phyloP scores from a whole-genome alignment of 2,329 filamentous ascomycete species.

The Penicillium sp. region DNA sequence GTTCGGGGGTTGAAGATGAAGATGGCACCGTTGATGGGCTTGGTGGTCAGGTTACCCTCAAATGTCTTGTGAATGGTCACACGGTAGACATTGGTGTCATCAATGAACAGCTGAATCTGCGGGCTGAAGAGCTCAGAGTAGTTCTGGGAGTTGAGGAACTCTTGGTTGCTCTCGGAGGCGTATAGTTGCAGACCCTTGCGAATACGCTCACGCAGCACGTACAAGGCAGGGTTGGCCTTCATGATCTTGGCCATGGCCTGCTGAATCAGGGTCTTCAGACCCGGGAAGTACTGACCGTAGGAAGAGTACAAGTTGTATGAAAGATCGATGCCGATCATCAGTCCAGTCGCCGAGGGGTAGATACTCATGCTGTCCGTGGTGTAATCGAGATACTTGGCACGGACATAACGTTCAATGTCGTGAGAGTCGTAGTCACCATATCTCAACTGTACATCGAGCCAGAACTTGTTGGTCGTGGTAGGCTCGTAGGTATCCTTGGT shows the following conservation, averaged over 20 bases:
- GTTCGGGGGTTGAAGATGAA: slow-evolving; percentile 99
- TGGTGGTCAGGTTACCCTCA: slow-evolving; percentile 96
- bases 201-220: slow-evolving; percentile 95
- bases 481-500: slow-evolving; percentile 93
- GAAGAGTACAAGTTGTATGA: slow-evolving; percentile 98
- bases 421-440: slow-evolving; percentile 99
- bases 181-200: slow-evolving; percentile 97
- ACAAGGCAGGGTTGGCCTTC: slow-evolving; percentile 97
- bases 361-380: slow-evolving; percentile 98
- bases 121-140: slow-evolving; percentile 99
- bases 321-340: slow-evolving; percentile 97
- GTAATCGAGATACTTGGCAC: slow-evolving; percentile 97
- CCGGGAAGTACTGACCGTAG: slow-evolving; percentile 98
- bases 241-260: slow-evolving; percentile 99
- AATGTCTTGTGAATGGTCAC: slow-evolving; percentile 99
- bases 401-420: slow-evolving; percentile 95
- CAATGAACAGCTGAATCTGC: slow-evolving; percentile 97
- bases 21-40: slow-evolving; percentile 98
- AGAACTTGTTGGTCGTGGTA: slow-evolving; percentile 98
- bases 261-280: slow-evolving; percentile 88
- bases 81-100: slow-evolving; percentile 98
- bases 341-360: slow-evolving; percentile 90
- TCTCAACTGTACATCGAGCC: slow-evolving; percentile 92
- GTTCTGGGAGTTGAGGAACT: slow-evolving; percentile 98
- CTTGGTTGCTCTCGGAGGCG: slow-evolving; percentile 96